A percentile compares a stretch with the other conserved stretches of the same genome.
These are phyloP conservation scores for Evansstolkia leycettana DNA, from an alignment of 495 filamentous ascomycete species.

Conservation along the genomic window DNA sequence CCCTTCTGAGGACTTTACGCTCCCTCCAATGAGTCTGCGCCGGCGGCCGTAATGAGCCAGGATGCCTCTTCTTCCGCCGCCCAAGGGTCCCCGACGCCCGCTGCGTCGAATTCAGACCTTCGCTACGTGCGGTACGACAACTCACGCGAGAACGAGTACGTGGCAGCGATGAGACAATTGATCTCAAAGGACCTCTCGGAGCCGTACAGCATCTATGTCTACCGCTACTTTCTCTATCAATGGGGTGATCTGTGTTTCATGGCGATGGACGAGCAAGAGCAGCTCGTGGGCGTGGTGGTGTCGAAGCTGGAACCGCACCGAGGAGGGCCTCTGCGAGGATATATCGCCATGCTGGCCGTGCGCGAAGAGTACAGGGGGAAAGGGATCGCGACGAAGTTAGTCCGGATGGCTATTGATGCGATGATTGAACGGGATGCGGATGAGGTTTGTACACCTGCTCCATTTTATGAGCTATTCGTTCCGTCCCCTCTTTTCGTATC, in stretches of 20 bases:
- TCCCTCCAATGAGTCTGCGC: conserved; percentile 5
- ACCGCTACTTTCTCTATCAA: conserved; percentile 96
- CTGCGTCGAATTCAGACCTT: conserved; percentile 33
- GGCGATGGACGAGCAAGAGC: conserved; percentile 49
- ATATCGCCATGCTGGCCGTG: conserved; percentile 97
- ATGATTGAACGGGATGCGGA: conserved; percentile 80
- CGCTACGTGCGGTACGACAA: conserved; percentile 77
- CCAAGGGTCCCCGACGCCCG: not conserved
- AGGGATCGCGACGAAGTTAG: conserved; percentile 85
- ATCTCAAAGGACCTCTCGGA: conserved; percentile 97
- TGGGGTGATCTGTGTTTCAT: conserved; percentile 96
- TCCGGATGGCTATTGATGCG: conserved; percentile 80
- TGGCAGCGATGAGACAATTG: conserved; percentile 77
- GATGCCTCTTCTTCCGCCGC: conserved; percentile 9
- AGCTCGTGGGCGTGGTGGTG: conserved; percentile 80
- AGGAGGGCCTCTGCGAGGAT: conserved; percentile 72
- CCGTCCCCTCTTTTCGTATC: conserved; percentile 6
- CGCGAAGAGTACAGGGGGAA: conserved; percentile 62
- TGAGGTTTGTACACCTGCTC: conserved; percentile 43
- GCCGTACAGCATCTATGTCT: conserved; percentile 99
- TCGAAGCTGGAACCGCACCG: conserved; percentile 88
- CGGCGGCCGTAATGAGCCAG: conserved; percentile 18
- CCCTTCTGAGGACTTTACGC: too few relatives aligned
- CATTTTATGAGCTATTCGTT: conserved; percentile 1
- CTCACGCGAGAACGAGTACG: conserved; percentile 63